These are phyloP conservation scores for Penicillium sp. DNA, from an alignment of 2,329 filamentous ascomycete species.

Conservation along the genomic window DNA sequence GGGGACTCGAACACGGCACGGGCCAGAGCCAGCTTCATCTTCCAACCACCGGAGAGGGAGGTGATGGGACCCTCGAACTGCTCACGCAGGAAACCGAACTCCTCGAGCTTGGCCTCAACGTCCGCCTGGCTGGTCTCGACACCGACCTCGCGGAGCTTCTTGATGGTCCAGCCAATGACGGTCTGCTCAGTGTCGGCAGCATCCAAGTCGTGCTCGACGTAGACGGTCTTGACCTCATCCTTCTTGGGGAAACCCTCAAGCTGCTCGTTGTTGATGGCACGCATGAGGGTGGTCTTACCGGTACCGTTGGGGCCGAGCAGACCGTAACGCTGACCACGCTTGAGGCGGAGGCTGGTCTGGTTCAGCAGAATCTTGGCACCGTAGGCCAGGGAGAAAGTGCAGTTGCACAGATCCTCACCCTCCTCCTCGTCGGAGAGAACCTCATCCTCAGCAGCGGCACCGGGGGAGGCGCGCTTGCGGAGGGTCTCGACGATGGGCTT, in stretches of 20 bases:
- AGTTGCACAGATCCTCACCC: constrained; percentile 99
- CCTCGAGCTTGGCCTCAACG: constrained; percentile 64
- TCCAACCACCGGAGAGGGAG: constrained; percentile 97
- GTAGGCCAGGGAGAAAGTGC: constrained; percentile 98
- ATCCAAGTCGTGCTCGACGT: constrained; percentile 99
- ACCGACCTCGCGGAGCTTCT: constrained; percentile 79
- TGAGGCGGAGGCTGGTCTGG: constrained; percentile 91
- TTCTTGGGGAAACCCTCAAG: constrained; percentile 99
- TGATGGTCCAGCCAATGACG: constrained; percentile 95
- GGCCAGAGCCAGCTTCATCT: constrained; percentile 99
- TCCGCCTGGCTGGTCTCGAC: constrained; percentile 64
- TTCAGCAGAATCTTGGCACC: constrained; percentile 99
- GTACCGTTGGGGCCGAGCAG: constrained; percentile 98
- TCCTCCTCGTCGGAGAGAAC: constrained; percentile 79
- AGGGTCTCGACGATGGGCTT: constrained; percentile 66
- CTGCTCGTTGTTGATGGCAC: constrained; percentile 99
- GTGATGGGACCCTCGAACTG: constrained; percentile 79
- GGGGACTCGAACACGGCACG: constrained; percentile 96
- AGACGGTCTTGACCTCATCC: constrained; percentile 98
- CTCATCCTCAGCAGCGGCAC: constrained; percentile 60
- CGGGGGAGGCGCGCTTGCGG: constrained; percentile 75
- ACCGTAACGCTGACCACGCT: constrained; percentile 99
- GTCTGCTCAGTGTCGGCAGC: constrained; percentile 96
- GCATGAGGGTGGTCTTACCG: constrained; percentile 99
- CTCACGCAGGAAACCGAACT: constrained; percentile 84